phyloP scores from a whole-genome alignment of 495 filamentous ascomycete genomes.

The Extremus antarcticus region DNA sequence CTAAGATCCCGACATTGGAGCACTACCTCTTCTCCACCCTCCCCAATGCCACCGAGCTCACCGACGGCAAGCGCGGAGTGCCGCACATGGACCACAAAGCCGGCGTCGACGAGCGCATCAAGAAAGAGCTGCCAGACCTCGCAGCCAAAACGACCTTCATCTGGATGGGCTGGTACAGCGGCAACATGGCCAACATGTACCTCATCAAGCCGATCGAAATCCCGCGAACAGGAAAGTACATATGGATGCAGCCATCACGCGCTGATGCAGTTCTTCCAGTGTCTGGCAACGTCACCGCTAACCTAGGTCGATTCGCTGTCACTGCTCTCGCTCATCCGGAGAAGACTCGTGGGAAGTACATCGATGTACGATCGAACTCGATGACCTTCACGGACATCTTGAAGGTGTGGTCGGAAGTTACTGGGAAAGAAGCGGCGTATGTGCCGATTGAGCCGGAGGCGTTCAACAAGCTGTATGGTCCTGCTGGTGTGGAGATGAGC shows the following conservation, averaged over 20 bases:
- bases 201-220: constrained; percentile 7
- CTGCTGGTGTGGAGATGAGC: constrained; percentile 18
- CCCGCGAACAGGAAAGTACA: constrained; percentile 4
- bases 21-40: constrained; percentile 30
- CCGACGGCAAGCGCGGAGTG: constrained; percentile 17
- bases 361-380: constrained; percentile 18
- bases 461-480: constrained; percentile 14
- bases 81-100: constrained; percentile 29
- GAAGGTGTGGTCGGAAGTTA: constrained; percentile 19
- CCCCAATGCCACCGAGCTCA: constrained; percentile 10
- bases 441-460: constrained; percentile 5
- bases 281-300: constrained; percentile 12
- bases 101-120: constrained; percentile 23
- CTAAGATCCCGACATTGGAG: constrained; percentile 15
- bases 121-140: constrained; percentile 19
- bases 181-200: constrained; percentile 2
- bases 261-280: constrained; percentile 15
- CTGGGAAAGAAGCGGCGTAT: constrained; percentile 19
- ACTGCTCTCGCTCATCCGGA: constrained; percentile 10
- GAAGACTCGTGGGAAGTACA: constrained; percentile 17
- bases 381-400: constrained; percentile 15
- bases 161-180: constrained; percentile 10
- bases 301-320: constrained; percentile 16
- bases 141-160: constrained; percentile 27
- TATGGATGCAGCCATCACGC: constrained; percentile 17